These are phyloP conservation scores for Atalantia buxifolia DNA, from an alignment of 345 rosid genomes.

Conservation along the genomic window DNA sequence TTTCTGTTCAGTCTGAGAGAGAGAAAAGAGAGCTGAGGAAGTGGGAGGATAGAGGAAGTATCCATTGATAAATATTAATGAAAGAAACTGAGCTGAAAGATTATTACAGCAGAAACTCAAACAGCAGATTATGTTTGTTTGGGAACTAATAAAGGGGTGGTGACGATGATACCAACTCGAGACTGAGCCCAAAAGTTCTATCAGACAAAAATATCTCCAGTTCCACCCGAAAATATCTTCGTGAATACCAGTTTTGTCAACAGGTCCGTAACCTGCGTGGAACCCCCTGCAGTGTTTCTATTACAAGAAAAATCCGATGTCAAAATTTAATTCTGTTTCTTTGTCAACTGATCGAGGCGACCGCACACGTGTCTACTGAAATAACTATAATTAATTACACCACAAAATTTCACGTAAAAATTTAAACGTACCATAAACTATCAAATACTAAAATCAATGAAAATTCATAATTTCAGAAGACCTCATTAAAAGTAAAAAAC, in stretches of 20 bases:
- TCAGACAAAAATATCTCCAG: conserved; percentile 7
- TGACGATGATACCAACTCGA: not conserved
- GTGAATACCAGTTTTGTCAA: not conserved
- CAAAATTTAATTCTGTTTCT: not conserved
- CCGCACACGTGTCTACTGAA: no score
- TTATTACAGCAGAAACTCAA: not conserved
- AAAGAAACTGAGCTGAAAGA: not conserved
- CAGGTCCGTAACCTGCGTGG: not conserved
- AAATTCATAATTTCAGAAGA: no score
- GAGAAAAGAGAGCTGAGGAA: conserved; percentile 26
- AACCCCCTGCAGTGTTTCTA: not conserved
- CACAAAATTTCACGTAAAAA: no score
- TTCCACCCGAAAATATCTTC: not conserved
- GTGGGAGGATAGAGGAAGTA: conserved; percentile 19
- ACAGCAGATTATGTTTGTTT: not conserved
- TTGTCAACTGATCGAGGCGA: no score
- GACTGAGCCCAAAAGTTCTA: not conserved
- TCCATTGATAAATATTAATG: conserved; percentile 20
- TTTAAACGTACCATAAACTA: no score
- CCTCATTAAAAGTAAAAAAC: no score
- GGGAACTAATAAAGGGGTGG: not conserved
- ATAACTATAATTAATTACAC: no score
- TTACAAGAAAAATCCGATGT: not conserved
- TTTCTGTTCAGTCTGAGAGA: conserved; percentile 14
- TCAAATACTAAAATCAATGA: no score